These are phyloP conservation scores for Drosera capensis DNA, from an alignment of 148 eudicot species.

Conservation along the genomic window DNA sequence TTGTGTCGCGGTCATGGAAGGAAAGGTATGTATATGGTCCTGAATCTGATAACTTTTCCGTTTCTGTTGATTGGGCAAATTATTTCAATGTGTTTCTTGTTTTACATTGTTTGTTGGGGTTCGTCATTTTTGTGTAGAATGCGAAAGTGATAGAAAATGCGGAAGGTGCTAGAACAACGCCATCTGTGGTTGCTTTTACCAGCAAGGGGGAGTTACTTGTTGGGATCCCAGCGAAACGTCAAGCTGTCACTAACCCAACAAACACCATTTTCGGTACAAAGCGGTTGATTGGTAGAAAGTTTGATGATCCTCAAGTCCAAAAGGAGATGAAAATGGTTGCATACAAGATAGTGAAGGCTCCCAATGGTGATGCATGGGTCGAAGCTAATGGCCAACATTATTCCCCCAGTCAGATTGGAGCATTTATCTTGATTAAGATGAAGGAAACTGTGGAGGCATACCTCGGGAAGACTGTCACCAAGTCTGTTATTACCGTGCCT, in stretches of 20 bases:
- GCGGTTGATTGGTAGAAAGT: conserved; percentile 80
- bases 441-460: conserved; percentile 94
- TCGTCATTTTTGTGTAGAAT: conserved; percentile 27
- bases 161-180: no score
- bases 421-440: conserved; percentile 80
- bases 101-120: no score
- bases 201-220: conserved; percentile 76
- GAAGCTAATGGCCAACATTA: conserved; percentile 88
- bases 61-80: no score
- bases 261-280: conserved; percentile 76
- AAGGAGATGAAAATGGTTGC: conserved; percentile 97
- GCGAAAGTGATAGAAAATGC: conserved; percentile 90
- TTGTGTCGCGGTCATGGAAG: conserved; percentile 95
- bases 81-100: no score
- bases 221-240: conserved; percentile 90
- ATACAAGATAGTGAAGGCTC: conserved; percentile 67
- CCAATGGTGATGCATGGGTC: no score
- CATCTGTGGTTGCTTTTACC: conserved; percentile 70
- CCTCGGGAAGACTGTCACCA: conserved; percentile 65
- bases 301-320: conserved; percentile 73
- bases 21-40: conserved; percentile 40
- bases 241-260: conserved; percentile 83
- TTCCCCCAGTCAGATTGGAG: conserved; percentile 89
- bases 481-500: conserved; percentile 87
- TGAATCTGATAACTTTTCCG: no score